Evolutionary conservation across 2,329 filamentous ascomycete genomes (phyloP).

Genomic region (Chaetomium sp.): DNA sequence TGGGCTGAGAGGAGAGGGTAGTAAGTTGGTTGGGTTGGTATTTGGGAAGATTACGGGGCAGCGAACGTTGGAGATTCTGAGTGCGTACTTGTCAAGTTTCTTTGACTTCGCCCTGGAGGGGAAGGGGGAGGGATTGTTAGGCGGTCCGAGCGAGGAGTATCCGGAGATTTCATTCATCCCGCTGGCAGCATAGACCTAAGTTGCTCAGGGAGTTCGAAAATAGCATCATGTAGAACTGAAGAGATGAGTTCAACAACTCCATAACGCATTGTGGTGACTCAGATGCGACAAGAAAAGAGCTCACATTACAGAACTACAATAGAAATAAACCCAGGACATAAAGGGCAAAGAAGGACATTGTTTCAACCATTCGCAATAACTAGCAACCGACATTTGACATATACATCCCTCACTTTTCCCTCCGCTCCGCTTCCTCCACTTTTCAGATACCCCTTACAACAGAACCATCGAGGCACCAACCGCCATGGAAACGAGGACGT

Average conservation of each 20-base stretch:
- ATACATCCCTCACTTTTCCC: no score
- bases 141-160: slow-evolving; percentile 9
- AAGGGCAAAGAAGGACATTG: no score
- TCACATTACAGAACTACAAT: no score
- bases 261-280: no score
- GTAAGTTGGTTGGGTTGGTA: slow-evolving; percentile 16
- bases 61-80: slow-evolving; percentile 26
- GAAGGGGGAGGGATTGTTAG: slow-evolving; percentile 17
- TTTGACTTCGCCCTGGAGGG: slow-evolving; percentile 25
- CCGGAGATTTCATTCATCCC: slow-evolving; percentile 5
- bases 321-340: no score
- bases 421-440: no score
- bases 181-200: no score
- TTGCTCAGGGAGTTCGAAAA: background rate
- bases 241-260: no score
- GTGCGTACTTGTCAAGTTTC: slow-evolving; percentile 27
- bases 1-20: slow-evolving; percentile 15
- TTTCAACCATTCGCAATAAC: no score
- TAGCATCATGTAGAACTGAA: no score
- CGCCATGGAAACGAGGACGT: slow-evolving; percentile 45
- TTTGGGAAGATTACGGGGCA: slow-evolving; percentile 27
- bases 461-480: slow-evolving; percentile 48
- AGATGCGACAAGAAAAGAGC: no score
- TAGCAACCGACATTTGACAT: no score
- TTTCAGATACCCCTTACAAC: slow-evolving; percentile 35